Base-by-base conservation (phyloP, 2,329 filamentous ascomycete genomes). In the Proliferodiscus dingleyae region DNA sequence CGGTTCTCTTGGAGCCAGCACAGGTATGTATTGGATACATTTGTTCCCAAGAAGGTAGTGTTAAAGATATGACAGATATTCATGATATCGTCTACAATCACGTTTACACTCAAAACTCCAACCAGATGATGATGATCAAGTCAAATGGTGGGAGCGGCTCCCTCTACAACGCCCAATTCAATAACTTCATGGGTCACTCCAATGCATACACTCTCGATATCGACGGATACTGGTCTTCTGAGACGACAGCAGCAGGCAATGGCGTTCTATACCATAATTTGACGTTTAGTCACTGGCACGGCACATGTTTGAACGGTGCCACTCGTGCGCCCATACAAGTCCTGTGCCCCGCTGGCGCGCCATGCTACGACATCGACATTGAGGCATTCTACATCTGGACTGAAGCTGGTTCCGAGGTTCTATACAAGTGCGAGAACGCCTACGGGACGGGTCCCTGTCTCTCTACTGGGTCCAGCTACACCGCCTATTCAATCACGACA, bases 121-220 rank as follows among this genome's bases (percentile, higher is more conserved):
- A 81, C 67, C 75, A 81, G 55, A 81, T 80, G 77, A 71, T 75
- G 64, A 74, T 78, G 74, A 73, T 81, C 65, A 82, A 81, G 62
- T 73, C 70, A 45, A 76, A 79, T 58, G 78, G 78, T 32, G 78
- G 78, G 32, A 68, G 60, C 46, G 78, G 78, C 16, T 68, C 65
- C 2, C 68, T 81, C 2, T 67, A 67, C 29, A 70, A 77, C 51
- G 64, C 69, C 13, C 53, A 69, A 2, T 68, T 81, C 26, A 71
- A 75, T 55, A 79, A 80, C 64, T 81, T 81, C 61, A 74, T 78
- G 41, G 77, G 78, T 37, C 75, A 78, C 61, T 64, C 67, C 47
- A 81, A 81, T 51, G 76, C 78, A 5, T 81, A 80, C 63, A 73
- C 70, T 3, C 65, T 80, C 21, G 66, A 80, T 58, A 69, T 81